Percentiles rank a stretch among this genome's conserved stretches.
Evolutionary conservation across 441 rosid species (phyloP).

Genomic region (Pelargonium fulgidum): DNA sequence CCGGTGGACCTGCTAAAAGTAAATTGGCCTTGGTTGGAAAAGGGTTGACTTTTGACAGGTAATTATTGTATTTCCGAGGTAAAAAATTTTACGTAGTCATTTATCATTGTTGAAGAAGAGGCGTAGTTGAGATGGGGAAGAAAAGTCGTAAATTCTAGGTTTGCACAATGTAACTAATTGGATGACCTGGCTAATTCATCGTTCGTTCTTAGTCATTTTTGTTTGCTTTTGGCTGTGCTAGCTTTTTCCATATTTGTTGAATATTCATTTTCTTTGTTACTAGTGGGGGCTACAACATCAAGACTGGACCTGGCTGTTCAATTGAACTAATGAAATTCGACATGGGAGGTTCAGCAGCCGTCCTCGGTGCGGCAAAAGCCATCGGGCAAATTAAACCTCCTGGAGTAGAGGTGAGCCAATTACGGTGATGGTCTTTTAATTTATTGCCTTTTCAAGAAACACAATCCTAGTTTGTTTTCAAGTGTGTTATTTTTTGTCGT

Average conservation of each 20-base stretch:
- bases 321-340: slow-evolving; percentile 89
- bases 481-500: slow-evolving; percentile 1
- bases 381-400: slow-evolving; percentile 82
- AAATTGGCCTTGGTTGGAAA: slow-evolving; percentile 93
- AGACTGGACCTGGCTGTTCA: slow-evolving; percentile 79
- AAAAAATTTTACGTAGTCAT: background rate
- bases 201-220: background rate
- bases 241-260: slow-evolving; percentile 14
- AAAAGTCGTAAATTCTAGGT: background rate
- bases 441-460: background rate
- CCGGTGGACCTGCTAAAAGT: slow-evolving; percentile 54
- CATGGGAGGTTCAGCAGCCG: slow-evolving; percentile 96
- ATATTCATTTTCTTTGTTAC: slow-evolving; percentile 18
- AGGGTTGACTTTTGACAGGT: slow-evolving; percentile 95
- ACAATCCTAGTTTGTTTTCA: background rate
- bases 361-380: slow-evolving; percentile 87
- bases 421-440: background rate
- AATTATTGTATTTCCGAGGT: background rate
- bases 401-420: slow-evolving; percentile 62
- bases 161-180: background rate
- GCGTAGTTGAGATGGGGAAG: background rate
- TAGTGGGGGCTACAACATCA: slow-evolving; percentile 96
- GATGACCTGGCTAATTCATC: background rate
- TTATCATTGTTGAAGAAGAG: background rate
- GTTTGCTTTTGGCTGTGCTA: background rate